A percentile compares a stretch with the other conserved stretches of the same genome.
phyloP scores from a whole-genome alignment of 2,329 filamentous ascomycete genomes.

The Fusarium illudens region DNA sequence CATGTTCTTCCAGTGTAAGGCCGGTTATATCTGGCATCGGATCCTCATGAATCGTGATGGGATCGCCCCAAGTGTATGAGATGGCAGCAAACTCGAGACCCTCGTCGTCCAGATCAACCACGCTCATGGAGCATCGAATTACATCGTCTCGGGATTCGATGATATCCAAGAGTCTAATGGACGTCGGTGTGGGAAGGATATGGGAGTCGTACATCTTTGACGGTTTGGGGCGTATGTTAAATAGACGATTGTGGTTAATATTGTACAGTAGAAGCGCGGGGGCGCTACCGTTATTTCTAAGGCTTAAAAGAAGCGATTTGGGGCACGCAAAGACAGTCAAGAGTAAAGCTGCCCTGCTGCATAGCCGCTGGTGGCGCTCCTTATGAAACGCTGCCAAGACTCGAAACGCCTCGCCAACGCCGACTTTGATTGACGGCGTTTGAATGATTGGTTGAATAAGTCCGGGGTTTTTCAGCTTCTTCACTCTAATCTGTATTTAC shows the following conservation, averaged over 20 bases:
- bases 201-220: background rate
- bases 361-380: background rate
- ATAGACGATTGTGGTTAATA: background rate
- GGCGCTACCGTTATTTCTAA: background rate
- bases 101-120: background rate
- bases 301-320: background rate
- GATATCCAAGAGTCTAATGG: background rate
- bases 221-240: background rate
- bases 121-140: background rate
- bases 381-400: background rate
- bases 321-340: background rate
- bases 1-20: background rate
- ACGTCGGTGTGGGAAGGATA: background rate
- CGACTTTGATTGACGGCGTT: background rate
- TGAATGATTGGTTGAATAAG: background rate
- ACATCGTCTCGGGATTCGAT: background rate
- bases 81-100: background rate
- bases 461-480: background rate
- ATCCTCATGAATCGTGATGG: background rate
- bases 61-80: slow-evolving; percentile 1
- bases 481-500: background rate
- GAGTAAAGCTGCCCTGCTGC: background rate
- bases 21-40: background rate
- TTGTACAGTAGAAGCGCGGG: background rate
- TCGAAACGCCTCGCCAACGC: background rate